Percentiles rank a stretch among this genome's conserved stretches.
phyloP scores from a whole-genome alignment of 768 basidiomycete genomes.

The Mycena kentingensis region DNA sequence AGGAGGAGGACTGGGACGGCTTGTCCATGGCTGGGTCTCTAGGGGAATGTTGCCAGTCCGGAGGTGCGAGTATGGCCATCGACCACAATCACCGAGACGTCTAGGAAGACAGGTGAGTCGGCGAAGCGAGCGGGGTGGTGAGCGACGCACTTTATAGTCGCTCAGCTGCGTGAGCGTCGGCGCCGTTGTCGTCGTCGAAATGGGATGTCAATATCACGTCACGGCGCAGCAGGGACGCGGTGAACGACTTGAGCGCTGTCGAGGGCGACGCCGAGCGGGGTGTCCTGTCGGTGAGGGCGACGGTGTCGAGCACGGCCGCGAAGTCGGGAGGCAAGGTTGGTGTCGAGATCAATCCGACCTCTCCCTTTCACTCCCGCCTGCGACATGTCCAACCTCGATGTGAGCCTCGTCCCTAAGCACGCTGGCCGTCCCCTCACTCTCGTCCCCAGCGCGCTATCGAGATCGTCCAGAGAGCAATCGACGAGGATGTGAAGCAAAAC shows the following conservation, averaged over 20 bases:
- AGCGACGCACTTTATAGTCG: slow-evolving; percentile 1
- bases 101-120: not conserved
- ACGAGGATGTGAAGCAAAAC: slow-evolving; percentile 89
- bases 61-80: slow-evolving; percentile 80
- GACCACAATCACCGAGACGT: slow-evolving; percentile 29
- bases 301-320: too few species aligned
- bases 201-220: slow-evolving; percentile 12
- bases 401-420: not conserved
- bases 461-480: slow-evolving; percentile 90
- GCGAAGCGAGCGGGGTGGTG: not conserved
- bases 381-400: slow-evolving; percentile 21
- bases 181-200: not conserved
- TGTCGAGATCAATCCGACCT: not conserved
- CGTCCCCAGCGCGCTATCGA: slow-evolving; percentile 66
- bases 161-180: not conserved
- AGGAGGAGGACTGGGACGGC: slow-evolving; percentile 38
- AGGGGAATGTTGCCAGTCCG: slow-evolving; percentile 70
- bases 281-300: too few species aligned
- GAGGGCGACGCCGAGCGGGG: not conserved
- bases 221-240: not conserved
- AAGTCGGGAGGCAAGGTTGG: too few species aligned
- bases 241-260: not conserved
- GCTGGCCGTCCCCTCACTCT: not conserved
- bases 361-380: not conserved
- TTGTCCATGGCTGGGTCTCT: slow-evolving; percentile 67